Conservation (phyloP, 768 basidiomycete genomes). For the Calocybe cyanea region DNA sequence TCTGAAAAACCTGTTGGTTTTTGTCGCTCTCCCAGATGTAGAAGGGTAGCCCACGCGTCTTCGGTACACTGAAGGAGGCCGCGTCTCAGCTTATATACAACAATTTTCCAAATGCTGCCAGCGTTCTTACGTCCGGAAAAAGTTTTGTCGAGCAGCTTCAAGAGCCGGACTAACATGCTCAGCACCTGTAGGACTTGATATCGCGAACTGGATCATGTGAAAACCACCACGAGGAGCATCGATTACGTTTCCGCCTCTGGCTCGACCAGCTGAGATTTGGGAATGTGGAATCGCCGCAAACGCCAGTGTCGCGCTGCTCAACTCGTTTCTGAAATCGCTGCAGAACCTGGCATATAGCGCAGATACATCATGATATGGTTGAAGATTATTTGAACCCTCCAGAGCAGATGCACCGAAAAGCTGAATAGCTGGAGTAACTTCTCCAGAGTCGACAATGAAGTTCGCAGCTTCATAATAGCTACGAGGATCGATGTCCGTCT, state of each 20-base stretch:
- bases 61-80: slow-evolving; percentile 31
- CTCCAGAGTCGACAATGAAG: slow-evolving; percentile 24
- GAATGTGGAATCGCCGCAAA: slow-evolving; percentile 35
- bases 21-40: slow-evolving; percentile 39
- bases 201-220: neutral
- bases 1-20: slow-evolving; percentile 33
- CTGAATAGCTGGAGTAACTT: slow-evolving; percentile 28
- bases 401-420: slow-evolving; percentile 36
- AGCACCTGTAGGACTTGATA: neutral
- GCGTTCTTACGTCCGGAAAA: neutral
- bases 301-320: slow-evolving; percentile 26
- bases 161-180: neutral
- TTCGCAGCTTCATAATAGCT: slow-evolving; percentile 34
- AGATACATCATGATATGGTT: slow-evolving; percentile 21
- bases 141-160: neutral
- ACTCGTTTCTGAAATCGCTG: slow-evolving; percentile 24
- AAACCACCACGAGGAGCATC: slow-evolving; percentile 26
- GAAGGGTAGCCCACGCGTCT: slow-evolving; percentile 33
- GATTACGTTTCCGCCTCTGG: slow-evolving; percentile 35
- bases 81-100: neutral
- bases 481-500: slow-evolving; percentile 23
- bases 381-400: slow-evolving; percentile 18
- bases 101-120: neutral
- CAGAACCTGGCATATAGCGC: slow-evolving; percentile 18
- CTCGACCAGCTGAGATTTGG: slow-evolving; percentile 29